A percentile compares a stretch with the other conserved stretches of the same genome.
These are phyloP conservation scores for Buddleja alternifolia DNA, from an alignment of 257 asterid species.

Conservation along the genomic window DNA sequence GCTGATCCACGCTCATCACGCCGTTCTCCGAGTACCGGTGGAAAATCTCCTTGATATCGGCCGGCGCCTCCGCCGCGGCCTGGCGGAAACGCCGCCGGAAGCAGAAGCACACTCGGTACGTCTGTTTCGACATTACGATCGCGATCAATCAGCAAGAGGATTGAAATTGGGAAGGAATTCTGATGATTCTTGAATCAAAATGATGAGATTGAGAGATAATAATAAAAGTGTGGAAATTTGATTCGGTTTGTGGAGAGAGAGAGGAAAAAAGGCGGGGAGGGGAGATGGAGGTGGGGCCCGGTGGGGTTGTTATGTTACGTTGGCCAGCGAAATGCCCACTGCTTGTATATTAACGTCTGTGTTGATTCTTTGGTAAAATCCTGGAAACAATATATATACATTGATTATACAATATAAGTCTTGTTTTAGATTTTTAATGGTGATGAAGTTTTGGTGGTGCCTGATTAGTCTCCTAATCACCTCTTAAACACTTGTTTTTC, in stretches of 20 bases:
- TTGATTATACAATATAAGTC: too few relatives aligned
- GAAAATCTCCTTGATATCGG: constrained; percentile 45
- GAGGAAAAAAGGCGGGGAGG: constrained; percentile 16
- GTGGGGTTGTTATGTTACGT: background rate
- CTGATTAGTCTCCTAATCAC: too few relatives aligned
- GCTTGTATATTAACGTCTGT: too few relatives aligned
- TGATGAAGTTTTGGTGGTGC: too few relatives aligned
- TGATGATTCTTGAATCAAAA: too few relatives aligned
- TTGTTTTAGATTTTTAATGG: too few relatives aligned
- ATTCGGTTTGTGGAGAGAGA: background rate
- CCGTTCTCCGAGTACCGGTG: constrained; percentile 49
- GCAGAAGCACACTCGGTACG: constrained; percentile 60
- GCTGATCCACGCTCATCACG: constrained; percentile 42
- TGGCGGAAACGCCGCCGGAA: constrained; percentile 58
- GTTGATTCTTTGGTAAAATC: too few relatives aligned
- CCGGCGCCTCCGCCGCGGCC: constrained; percentile 57
- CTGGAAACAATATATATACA: too few relatives aligned
- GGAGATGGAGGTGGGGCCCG: constrained; percentile 26
- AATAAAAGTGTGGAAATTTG: too few relatives aligned
- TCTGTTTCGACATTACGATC: constrained; percentile 45
- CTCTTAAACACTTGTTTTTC: too few relatives aligned
- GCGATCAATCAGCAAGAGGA: background rate
- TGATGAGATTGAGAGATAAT: too few relatives aligned
- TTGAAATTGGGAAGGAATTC: constrained; percentile 4
- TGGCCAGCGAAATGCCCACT: constrained; percentile 42